phyloP scores from a whole-genome alignment of 768 basidiomycete species.

The Chalciporus piperatus region DNA sequence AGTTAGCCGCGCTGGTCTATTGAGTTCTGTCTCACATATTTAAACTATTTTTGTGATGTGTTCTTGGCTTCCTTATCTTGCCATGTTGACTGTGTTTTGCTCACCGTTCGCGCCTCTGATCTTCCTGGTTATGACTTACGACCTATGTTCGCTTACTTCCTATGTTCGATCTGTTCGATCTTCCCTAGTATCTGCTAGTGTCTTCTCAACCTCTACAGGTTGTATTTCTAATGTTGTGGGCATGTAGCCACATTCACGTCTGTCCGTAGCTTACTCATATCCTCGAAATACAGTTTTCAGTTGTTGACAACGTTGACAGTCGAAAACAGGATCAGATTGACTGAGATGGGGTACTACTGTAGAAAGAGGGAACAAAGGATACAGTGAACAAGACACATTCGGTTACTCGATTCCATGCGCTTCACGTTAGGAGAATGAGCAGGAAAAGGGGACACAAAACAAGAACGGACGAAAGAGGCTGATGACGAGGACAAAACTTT shows the following conservation, averaged over 20 bases:
- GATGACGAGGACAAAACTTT: constrained; percentile 34
- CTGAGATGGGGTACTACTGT: constrained; percentile 4
- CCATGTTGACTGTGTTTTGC: neutral
- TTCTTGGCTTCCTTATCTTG: neutral
- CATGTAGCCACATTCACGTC: neutral
- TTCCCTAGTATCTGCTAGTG: neutral
- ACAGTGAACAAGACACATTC: constrained; percentile 9
- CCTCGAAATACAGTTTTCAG: constrained; percentile 3
- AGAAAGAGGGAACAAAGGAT: constrained; percentile 7
- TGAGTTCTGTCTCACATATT: constrained; percentile 25
- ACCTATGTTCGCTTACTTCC: neutral
- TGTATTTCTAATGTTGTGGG: constrained; percentile 12
- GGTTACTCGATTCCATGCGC: constrained; percentile 10
- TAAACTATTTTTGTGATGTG: constrained; percentile 7
- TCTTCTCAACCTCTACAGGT: constrained; percentile 4
- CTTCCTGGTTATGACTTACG: neutral
- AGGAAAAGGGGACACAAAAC: constrained; percentile 28
- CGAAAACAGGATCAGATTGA: constrained; percentile 1
- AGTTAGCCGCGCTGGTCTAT: constrained; percentile 24
- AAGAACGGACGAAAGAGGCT: constrained; percentile 27
- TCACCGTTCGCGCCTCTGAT: neutral
- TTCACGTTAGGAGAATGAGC: constrained; percentile 5
- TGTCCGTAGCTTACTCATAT: constrained; percentile 8
- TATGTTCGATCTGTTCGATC: neutral
- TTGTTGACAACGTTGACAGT: neutral